phyloP scores from a whole-genome alignment of 192 early-diverging fungal genomes.

The Coemansia sp. region DNA sequence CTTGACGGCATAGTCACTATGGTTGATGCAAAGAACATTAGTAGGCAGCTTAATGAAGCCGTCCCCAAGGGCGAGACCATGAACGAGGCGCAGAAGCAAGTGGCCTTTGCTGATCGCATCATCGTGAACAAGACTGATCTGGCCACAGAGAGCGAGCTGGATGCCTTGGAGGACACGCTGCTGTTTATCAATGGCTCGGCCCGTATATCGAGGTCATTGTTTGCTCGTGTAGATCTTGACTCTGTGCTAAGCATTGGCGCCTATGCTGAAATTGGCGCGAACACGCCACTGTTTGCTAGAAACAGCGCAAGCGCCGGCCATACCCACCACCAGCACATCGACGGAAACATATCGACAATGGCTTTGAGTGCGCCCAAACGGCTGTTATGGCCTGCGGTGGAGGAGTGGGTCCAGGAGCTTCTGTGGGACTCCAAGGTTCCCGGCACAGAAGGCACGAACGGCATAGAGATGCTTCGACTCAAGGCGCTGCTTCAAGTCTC shows the following conservation, averaged over 20 bases:
- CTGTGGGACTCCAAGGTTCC: conserved; percentile 67
- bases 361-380: conserved; percentile 56
- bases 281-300: conserved; percentile 24
- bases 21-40: conserved; percentile 77
- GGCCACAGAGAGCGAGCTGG: conserved; percentile 51
- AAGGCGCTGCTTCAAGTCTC: conserved; percentile 58
- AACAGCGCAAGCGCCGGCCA: conserved; percentile 4
- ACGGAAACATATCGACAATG: conserved; percentile 60
- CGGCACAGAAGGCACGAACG: not conserved
- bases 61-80: conserved; percentile 61
- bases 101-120: conserved; percentile 85
- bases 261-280: conserved; percentile 25
- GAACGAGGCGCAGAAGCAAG: conserved; percentile 76
- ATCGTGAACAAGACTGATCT: conserved; percentile 88
- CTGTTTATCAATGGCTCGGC: conserved; percentile 43
- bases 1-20: conserved; percentile 90
- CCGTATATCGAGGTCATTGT: conserved; percentile 15
- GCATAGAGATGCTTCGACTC: conserved; percentile 62
- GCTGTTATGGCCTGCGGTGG: conserved; percentile 59
- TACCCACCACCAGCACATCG: conserved; percentile 38
- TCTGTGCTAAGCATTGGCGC: conserved; percentile 60
- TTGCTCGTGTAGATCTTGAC: conserved; percentile 52
- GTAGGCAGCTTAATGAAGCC: conserved; percentile 48
- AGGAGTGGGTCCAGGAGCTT: conserved; percentile 78
- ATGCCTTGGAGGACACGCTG: conserved; percentile 47